Evolutionary conservation across 495 filamentous ascomycete genomes (phyloP).

Genomic region (Beverwykella pulmonaria): DNA sequence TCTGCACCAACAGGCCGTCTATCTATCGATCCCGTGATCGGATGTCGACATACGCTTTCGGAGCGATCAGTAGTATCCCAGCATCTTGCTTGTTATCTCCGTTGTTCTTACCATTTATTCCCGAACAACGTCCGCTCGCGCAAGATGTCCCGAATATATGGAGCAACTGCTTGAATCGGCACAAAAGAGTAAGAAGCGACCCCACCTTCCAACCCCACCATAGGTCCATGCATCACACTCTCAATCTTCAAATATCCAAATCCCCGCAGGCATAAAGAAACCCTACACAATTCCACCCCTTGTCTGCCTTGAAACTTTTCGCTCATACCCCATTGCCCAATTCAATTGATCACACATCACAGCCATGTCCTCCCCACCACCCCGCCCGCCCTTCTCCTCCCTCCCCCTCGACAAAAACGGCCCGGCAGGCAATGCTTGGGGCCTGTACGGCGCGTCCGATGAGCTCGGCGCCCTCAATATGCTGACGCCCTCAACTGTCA

Average conservation of each 20-base stretch:
- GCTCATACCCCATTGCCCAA: neutral
- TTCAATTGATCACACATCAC: neutral
- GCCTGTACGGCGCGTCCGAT: constrained; percentile 51
- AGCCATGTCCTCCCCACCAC: constrained; percentile 1
- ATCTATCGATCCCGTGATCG: neutral
- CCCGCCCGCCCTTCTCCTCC: constrained; percentile 48
- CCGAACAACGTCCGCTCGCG: neutral
- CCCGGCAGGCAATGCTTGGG: constrained; percentile 57
- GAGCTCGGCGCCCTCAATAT: constrained; percentile 57
- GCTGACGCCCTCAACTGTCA: constrained; percentile 53
- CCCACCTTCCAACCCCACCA: constrained; percentile 13
- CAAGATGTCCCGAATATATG: neutral
- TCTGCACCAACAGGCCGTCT: neutral
- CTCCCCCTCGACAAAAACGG: constrained; percentile 52
- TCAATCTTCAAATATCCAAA: neutral
- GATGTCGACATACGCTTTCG: neutral
- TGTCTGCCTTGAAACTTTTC: neutral
- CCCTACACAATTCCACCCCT: neutral
- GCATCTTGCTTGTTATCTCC: too few relatives aligned
- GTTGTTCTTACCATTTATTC: neutral
- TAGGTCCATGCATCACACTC: neutral
- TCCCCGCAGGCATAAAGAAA: neutral
- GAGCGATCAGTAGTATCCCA: too few relatives aligned
- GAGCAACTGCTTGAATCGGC: neutral
- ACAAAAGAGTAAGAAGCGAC: constrained; percentile 2